phyloP scores from a whole-genome alignment of 2,329 filamentous ascomycete genomes.

The Monosporascus sp. region DNA sequence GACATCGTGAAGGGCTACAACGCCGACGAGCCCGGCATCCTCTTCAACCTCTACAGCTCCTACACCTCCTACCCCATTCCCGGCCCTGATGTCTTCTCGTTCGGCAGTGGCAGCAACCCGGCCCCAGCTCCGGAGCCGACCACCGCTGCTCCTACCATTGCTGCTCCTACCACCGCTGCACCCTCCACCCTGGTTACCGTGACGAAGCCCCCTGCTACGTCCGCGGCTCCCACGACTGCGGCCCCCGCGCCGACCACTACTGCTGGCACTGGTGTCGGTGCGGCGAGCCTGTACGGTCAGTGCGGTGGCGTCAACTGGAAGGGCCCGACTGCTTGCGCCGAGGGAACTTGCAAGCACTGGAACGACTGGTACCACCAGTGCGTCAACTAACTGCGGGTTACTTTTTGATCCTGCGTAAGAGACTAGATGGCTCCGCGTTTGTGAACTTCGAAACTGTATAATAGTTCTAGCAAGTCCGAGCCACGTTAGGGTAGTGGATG shows the following conservation, averaged over 20 bases:
- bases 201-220: background rate
- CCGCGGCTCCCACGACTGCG: background rate
- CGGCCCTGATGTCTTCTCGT: slow-evolving; percentile 30
- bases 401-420: too few relatives aligned
- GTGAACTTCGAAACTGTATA: too few relatives aligned
- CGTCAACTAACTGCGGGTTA: background rate
- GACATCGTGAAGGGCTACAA: slow-evolving; percentile 52
- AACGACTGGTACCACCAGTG: slow-evolving; percentile 44
- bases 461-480: too few relatives aligned
- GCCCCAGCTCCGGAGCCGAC: background rate
- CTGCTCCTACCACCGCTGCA: background rate
- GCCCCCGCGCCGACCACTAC: background rate
- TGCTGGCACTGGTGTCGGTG: background rate
- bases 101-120: slow-evolving; percentile 8
- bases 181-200: background rate
- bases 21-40: slow-evolving; percentile 51
- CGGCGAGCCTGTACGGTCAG: slow-evolving; percentile 25
- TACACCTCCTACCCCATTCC: slow-evolving; percentile 29
- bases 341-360: slow-evolving; percentile 29
- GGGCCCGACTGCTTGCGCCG: slow-evolving; percentile 31
- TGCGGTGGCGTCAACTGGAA: slow-evolving; percentile 36
- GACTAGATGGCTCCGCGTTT: too few relatives aligned
- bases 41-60: slow-evolving; percentile 52
- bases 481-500: too few relatives aligned
- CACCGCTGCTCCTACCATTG: background rate